Conservation (phyloP, 805 yeast species). For the Lipomyces orientalis region DNA sequence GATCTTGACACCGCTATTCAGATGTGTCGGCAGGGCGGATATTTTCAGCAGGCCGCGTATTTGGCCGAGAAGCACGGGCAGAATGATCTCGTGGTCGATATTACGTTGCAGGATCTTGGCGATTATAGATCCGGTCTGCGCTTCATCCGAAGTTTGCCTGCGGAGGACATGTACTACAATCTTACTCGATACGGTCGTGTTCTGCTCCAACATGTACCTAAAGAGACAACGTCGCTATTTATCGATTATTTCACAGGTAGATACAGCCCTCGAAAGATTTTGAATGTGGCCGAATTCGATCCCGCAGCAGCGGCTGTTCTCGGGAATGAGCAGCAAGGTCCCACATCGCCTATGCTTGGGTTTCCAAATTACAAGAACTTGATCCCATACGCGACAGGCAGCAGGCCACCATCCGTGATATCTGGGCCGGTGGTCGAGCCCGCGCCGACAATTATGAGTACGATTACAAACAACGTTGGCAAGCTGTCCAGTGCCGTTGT, state of each 20-base stretch:
- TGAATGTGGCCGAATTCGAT: conserved; percentile 25
- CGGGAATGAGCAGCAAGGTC: conserved; percentile 9
- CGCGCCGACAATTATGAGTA: conserved; percentile 27
- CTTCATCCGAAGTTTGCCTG: conserved; percentile 69
- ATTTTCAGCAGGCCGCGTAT: conserved; percentile 66
- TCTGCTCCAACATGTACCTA: conserved; percentile 70
- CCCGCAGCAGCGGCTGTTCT: neutral
- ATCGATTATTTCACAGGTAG: conserved; percentile 90
- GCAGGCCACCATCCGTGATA: conserved; percentile 31
- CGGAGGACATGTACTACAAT: conserved; percentile 78
- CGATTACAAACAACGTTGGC: conserved; percentile 29
- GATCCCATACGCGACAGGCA: conserved; percentile 32
- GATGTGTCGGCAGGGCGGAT: conserved; percentile 75
- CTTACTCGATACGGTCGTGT: conserved; percentile 68
- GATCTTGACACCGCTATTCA: conserved; percentile 71
- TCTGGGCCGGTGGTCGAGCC: conserved; percentile 20
- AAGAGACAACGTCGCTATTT: conserved; percentile 78
- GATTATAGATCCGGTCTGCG: conserved; percentile 65
- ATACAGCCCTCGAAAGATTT: conserved; percentile 54
- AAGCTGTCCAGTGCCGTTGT: conserved; percentile 24
- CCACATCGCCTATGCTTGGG: conserved; percentile 23
- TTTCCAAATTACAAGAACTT: conserved; percentile 22
- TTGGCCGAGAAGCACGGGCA: conserved; percentile 75
- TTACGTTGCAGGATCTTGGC: conserved; percentile 68
- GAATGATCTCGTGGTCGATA: conserved; percentile 75